Evolutionary conservation across 805 yeast species (phyloP).

Genomic region (Kodamaea fukazawae): DNA sequence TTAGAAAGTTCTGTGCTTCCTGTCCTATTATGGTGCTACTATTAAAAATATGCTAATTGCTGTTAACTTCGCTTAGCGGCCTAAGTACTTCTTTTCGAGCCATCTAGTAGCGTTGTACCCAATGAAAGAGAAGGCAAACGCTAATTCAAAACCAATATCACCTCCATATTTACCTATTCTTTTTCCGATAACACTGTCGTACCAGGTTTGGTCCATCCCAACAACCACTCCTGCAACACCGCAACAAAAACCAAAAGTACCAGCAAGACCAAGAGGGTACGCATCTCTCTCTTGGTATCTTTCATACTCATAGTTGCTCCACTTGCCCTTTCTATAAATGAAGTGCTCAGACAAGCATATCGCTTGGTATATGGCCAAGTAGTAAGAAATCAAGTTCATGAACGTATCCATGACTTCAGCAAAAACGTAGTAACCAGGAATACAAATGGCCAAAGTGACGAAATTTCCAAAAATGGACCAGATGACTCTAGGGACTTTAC

Average conservation of each 20-base stretch:
- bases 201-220: conserved; percentile 90
- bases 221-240: conserved; percentile 84
- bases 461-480: conserved; percentile 81
- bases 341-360: conserved; percentile 80
- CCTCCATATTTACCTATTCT: conserved; percentile 70
- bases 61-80: no score
- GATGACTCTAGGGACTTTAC: conserved; percentile 72
- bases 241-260: conserved; percentile 70
- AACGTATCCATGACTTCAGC: conserved; percentile 73
- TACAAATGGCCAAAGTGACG: conserved; percentile 78
- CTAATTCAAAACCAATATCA: conserved; percentile 84
- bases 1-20: no score
- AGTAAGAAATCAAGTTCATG: conserved; percentile 90
- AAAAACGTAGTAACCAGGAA: conserved; percentile 81
- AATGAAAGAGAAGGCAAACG: conserved; percentile 61
- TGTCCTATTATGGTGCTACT: no score
- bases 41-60: no score
- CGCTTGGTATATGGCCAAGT: conserved; percentile 80
- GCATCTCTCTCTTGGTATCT: conserved; percentile 55
- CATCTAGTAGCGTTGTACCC: conserved; percentile 59
- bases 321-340: conserved; percentile 64
- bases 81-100: conserved; percentile 63
- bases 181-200: conserved; percentile 63
- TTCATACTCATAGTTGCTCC: conserved; percentile 58
- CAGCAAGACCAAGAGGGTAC: conserved; percentile 78